Percentiles rank a stretch among this genome's conserved stretches.
These are phyloP conservation scores for Alternaria solani DNA, from an alignment of 2,329 filamentous ascomycete species.

Conservation along the genomic window DNA sequence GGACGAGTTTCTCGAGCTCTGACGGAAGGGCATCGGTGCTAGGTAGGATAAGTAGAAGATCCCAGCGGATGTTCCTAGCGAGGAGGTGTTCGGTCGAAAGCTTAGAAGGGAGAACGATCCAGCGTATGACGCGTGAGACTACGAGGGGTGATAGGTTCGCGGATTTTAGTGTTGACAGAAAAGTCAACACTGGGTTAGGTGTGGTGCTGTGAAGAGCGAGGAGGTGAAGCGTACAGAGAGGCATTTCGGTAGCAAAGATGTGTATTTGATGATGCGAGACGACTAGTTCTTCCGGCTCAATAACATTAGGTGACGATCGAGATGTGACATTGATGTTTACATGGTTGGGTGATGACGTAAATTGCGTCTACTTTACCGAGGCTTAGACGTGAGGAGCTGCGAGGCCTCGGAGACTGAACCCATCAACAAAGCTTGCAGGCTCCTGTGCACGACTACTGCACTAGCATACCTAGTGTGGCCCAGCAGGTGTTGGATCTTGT, in stretches of 20 bases:
- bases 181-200: conserved; percentile 47
- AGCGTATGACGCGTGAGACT: conserved; percentile 55
- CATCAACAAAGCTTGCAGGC: background rate
- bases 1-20: conserved; percentile 31
- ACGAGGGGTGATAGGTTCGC: conserved; percentile 53
- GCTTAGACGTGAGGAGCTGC: conserved; percentile 23
- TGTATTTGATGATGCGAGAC: background rate
- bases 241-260: conserved; percentile 51
- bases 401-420: background rate
- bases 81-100: conserved; percentile 55
- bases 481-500: background rate
- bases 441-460: background rate
- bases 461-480: background rate
- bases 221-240: conserved; percentile 59
- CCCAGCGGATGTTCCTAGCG: conserved; percentile 54
- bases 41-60: conserved; percentile 58
- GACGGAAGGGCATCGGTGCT: conserved; percentile 36
- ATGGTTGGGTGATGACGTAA: conserved; percentile 32
- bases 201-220: conserved; percentile 52
- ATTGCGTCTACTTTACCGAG: conserved; percentile 26
- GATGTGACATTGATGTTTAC: conserved; percentile 2
- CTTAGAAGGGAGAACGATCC: conserved; percentile 59
- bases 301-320: background rate
- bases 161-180: conserved; percentile 51
- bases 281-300: background rate